Percentiles rank a stretch among this genome's conserved stretches.
Evolutionary conservation across 345 rosid genomes (phyloP).

Genomic region (Balakata baccata): DNA sequence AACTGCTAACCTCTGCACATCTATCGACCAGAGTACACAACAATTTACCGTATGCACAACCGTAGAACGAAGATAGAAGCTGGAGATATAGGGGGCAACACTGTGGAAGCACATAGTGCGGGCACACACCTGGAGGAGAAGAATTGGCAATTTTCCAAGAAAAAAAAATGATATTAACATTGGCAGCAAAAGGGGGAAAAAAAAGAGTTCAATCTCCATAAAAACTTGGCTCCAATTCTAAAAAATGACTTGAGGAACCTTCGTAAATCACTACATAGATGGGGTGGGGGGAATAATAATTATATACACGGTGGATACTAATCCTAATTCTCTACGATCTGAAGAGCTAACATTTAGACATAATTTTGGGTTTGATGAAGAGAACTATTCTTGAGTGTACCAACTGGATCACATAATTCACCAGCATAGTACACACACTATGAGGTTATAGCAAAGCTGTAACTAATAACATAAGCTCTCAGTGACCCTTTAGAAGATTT

Average conservation of each 20-base stretch:
- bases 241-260: too few species aligned
- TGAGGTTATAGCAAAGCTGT: slow-evolving; percentile 9
- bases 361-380: slow-evolving; percentile 21
- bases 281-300: neutral
- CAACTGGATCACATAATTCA: slow-evolving; percentile 32
- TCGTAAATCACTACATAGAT: slow-evolving; percentile 22
- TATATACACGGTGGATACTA: slow-evolving; percentile 36
- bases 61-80: too few species aligned
- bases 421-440: slow-evolving; percentile 30
- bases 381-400: slow-evolving; percentile 20
- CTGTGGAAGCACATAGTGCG: too few species aligned
- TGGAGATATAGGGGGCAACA: too few species aligned
- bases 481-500: slow-evolving; percentile 13
- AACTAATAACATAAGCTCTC: slow-evolving; percentile 37
- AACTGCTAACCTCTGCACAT: too few species aligned
- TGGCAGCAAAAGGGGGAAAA: neutral
- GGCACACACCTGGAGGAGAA: too few species aligned
- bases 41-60: too few species aligned
- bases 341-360: slow-evolving; percentile 21
- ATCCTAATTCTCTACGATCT: slow-evolving; percentile 37
- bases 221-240: neutral
- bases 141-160: too few species aligned
- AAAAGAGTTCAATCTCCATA: neutral
- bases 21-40: too few species aligned
- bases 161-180: slow-evolving; percentile 4